These are phyloP conservation scores for Trifolium repens DNA, from an alignment of 306 rosid species.

Conservation along the genomic window DNA sequence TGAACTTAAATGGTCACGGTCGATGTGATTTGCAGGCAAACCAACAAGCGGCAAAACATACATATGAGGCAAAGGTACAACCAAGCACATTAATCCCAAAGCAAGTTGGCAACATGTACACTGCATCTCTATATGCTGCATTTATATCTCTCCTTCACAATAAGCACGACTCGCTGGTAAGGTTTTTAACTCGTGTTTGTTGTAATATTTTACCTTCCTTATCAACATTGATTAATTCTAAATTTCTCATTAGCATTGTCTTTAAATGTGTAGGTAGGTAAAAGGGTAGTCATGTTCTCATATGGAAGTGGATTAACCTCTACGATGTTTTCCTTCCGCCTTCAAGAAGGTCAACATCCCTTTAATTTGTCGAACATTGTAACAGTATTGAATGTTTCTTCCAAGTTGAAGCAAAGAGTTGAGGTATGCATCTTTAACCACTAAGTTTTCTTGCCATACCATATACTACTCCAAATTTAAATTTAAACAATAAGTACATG, in stretches of 20 bases:
- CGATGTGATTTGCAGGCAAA: slow-evolving; percentile 53
- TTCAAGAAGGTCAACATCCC: slow-evolving; percentile 63
- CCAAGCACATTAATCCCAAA: slow-evolving; percentile 82
- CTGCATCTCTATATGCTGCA: slow-evolving; percentile 69
- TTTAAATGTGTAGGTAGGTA: slow-evolving; percentile 59
- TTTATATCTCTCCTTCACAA: slow-evolving; percentile 55
- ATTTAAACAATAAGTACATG: no score
- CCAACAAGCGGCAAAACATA: slow-evolving; percentile 72
- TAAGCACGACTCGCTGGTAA: slow-evolving; percentile 63
- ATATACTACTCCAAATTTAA: no score
- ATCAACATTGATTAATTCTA: neutral
- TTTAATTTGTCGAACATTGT: slow-evolving; percentile 75
- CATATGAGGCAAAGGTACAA: slow-evolving; percentile 72
- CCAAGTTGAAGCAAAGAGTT: slow-evolving; percentile 72
- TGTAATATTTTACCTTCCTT: neutral
- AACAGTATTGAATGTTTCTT: slow-evolving; percentile 64
- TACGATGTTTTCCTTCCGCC: slow-evolving; percentile 72
- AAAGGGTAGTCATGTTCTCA: slow-evolving; percentile 73
- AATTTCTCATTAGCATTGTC: no score
- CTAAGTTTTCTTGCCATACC: neutral
- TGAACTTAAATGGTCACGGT: neutral
- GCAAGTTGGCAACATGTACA: slow-evolving; percentile 60
- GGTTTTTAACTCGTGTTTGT: neutral
- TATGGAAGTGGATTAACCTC: slow-evolving; percentile 89
- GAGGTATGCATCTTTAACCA: slow-evolving; percentile 57